These are phyloP conservation scores for Chlorella ohadii DNA, from an alignment of 139 green algal species.

Conservation along the genomic window DNA sequence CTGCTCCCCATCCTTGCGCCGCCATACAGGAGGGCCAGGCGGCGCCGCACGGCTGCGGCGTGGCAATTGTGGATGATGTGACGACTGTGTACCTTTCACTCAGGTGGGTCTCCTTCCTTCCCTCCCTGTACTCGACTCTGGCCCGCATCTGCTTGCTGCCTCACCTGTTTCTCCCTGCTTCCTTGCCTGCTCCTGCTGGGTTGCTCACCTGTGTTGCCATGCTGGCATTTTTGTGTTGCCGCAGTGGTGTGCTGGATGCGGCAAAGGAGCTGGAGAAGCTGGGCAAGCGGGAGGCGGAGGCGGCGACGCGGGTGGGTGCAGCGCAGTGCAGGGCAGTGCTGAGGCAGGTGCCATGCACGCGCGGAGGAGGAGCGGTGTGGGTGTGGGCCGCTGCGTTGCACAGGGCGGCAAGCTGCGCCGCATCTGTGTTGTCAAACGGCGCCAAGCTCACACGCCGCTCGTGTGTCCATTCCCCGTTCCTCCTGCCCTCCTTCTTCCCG, in stretches of 20 bases:
- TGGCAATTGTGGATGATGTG: conserved; percentile 86
- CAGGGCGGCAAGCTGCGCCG: no score
- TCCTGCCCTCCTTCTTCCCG: no score
- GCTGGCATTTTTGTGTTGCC: conserved; percentile 55
- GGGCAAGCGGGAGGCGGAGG: conserved; percentile 81
- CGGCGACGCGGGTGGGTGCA: not conserved
- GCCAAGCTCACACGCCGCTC: no score
- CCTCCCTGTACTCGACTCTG: no score
- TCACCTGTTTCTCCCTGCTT: conserved; percentile 72
- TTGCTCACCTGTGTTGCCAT: conserved; percentile 68
- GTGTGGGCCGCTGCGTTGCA: no score
- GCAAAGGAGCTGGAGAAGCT: conserved; percentile 91
- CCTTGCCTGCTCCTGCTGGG: not conserved
- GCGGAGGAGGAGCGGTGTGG: no score
- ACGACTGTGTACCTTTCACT: conserved; percentile 55
- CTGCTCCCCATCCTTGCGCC: not conserved
- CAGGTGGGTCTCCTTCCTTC: conserved; percentile 66
- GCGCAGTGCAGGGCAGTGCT: no score
- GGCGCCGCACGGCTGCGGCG: conserved; percentile 76
- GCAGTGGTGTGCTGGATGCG: conserved; percentile 89
- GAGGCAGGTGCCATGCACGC: no score
- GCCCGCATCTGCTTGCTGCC: no score
- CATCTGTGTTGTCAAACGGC: no score
- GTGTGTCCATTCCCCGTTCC: no score
- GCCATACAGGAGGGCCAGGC: conserved; percentile 43